Evolutionary conservation across 163 green algal genomes (phyloP), one percentile per base, ranked within the genome.

Genomic region (Scenedesmus sp.): DNA sequence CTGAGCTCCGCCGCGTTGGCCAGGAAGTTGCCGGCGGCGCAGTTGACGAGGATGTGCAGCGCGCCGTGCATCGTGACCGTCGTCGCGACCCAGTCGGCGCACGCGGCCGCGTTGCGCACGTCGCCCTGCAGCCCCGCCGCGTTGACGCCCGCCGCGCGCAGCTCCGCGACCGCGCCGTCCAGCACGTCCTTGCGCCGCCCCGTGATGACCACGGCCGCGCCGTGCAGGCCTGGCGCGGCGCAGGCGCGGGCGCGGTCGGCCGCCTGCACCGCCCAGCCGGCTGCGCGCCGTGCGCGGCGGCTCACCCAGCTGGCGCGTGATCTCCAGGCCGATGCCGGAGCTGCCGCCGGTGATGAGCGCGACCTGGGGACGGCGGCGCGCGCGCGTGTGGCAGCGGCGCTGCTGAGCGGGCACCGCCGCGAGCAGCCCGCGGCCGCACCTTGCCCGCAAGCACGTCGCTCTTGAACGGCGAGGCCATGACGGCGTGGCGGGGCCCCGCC

Each of bases 21-120:
- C 64, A 99, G 79, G 84, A 99, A 99, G 86, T 99, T 99, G 53
- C 95, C 95, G 10, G 95, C 95, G 7, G 95, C 95, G 75, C 93
- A 97, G 83, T 99, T 99, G 60, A 99, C 89, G 28, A 99, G 86
- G 60, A 98, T 93, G 88, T 97, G 86, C 6, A 99, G 76, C 4
- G 80, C 47, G 17, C 89, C 91, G 65, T 91, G 94, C 26, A 75
- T 60, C 31, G 63, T 28, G 4, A 72, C 20, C 0, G 51, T 70
- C 20, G 45, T 62, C 4, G 63, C 36, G 36, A 94, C 87, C 81
- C 89, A 95, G n/a, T 78, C 64, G 51, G 91, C 80, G 48, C 89
- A 95, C 34, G 95, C 84, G 10, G 90, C 87, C 15, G 84, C 71
- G 56, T 88, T 90, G 15, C 95, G 84, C 24, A 99, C 95, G 78